phyloP scores from a whole-genome alignment of 768 basidiomycete species.

The Leccinum truebloodii region DNA sequence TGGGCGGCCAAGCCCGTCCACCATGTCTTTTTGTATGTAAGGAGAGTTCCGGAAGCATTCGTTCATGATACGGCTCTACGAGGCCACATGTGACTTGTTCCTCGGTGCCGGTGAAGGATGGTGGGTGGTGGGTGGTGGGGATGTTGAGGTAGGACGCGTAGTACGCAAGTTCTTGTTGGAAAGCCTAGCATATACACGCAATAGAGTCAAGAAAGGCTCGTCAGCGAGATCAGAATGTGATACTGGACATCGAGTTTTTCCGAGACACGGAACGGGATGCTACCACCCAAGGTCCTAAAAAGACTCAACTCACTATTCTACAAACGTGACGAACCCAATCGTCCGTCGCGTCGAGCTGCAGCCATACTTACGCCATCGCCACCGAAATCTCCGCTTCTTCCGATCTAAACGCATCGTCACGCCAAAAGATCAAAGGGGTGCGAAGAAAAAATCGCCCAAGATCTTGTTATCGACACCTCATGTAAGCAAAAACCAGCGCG shows the following conservation, averaged over 20 bases:
- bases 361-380: slow-evolving; percentile 74
- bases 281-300: neutral
- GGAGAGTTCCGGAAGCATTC: slow-evolving; percentile 71
- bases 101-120: slow-evolving; percentile 71
- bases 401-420: slow-evolving; percentile 28
- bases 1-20: slow-evolving; percentile 94
- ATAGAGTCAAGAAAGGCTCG: neutral
- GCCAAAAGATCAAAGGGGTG: slow-evolving; percentile 9
- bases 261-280: slow-evolving; percentile 18
- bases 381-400: slow-evolving; percentile 76
- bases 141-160: slow-evolving; percentile 85
- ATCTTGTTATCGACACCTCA: slow-evolving; percentile 72
- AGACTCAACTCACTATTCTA: slow-evolving; percentile 70
- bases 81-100: slow-evolving; percentile 80
- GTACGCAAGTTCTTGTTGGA: slow-evolving; percentile 90
- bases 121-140: slow-evolving; percentile 61
- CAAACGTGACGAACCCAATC: slow-evolving; percentile 95
- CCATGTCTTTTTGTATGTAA: slow-evolving; percentile 76
- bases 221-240: slow-evolving; percentile 10
- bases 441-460: slow-evolving; percentile 34
- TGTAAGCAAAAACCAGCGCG: slow-evolving; percentile 65
- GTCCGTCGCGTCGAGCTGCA: slow-evolving; percentile 90
- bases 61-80: slow-evolving; percentile 90
- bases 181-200: slow-evolving; percentile 53
- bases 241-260: slow-evolving; percentile 18